These are phyloP conservation scores for Candida smagusa DNA, from an alignment of 1,139 yeast species.

Conservation along the genomic window DNA sequence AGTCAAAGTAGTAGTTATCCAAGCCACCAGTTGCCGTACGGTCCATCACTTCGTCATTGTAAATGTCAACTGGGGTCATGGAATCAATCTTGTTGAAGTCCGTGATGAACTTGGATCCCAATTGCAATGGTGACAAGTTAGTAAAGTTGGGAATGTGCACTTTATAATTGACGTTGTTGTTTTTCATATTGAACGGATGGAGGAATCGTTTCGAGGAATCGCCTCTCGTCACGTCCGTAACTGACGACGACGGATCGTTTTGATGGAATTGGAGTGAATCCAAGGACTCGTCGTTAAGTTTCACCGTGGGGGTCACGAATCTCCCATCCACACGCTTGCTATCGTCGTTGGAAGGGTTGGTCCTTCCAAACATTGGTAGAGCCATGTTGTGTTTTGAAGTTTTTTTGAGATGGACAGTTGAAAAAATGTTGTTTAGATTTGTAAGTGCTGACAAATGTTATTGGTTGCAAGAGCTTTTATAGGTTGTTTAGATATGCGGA, in stretches of 20 bases:
- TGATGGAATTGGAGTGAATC: slow-evolving; percentile 40
- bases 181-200: slow-evolving; percentile 37
- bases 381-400: slow-evolving; percentile 1
- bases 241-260: slow-evolving; percentile 18
- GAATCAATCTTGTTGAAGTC: slow-evolving; percentile 46
- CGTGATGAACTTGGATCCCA: slow-evolving; percentile 43
- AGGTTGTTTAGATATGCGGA: too few species aligned
- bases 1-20: slow-evolving; percentile 44
- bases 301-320: slow-evolving; percentile 36
- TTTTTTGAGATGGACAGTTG: slow-evolving; percentile 1
- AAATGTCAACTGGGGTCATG: slow-evolving; percentile 44
- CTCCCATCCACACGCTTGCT: slow-evolving; percentile 16
- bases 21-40: slow-evolving; percentile 34
- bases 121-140: slow-evolving; percentile 40
- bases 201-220: slow-evolving; percentile 32
- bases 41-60: slow-evolving; percentile 36
- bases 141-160: slow-evolving; percentile 45
- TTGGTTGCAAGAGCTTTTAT: too few species aligned
- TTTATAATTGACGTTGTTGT: slow-evolving; percentile 43
- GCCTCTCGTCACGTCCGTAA: slow-evolving; percentile 22
- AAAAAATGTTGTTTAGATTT: too few species aligned
- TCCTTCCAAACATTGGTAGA: slow-evolving; percentile 1
- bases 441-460: too few species aligned
- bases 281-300: slow-evolving; percentile 27
- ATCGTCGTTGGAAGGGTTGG: slow-evolving; percentile 1